Conservation (phyloP, 352 stramenopile genomes). For the Pythium periplocum region DNA sequence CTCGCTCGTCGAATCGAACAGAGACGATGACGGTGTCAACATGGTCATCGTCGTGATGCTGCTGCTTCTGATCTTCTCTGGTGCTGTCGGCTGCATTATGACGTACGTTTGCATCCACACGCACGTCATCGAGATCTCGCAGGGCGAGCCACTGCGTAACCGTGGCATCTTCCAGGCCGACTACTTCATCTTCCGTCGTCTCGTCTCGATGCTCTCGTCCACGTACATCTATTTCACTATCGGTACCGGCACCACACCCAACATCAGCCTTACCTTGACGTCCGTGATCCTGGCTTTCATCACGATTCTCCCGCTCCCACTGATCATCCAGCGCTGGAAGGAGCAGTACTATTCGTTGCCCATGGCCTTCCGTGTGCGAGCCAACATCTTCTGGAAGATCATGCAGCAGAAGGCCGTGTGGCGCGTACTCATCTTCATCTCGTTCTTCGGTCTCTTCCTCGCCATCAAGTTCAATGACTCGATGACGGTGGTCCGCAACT, state of each 20-base stretch:
- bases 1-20: slow-evolving; percentile 31
- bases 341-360: slow-evolving; percentile 62
- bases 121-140: slow-evolving; percentile 55
- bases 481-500: slow-evolving; percentile 29
- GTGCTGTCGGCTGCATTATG: slow-evolving; percentile 61
- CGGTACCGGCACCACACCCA: slow-evolving; percentile 25
- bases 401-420: slow-evolving; percentile 75
- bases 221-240: slow-evolving; percentile 47
- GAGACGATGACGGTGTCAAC: slow-evolving; percentile 20
- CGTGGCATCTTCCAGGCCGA: slow-evolving; percentile 48
- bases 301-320: slow-evolving; percentile 38
- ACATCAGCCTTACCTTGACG: slow-evolving; percentile 32
- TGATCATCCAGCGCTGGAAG: slow-evolving; percentile 53
- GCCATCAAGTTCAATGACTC: slow-evolving; percentile 52
- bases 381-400: slow-evolving; percentile 68
- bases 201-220: slow-evolving; percentile 45
- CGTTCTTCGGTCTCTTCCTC: slow-evolving; percentile 53
- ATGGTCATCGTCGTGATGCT: slow-evolving; percentile 25
- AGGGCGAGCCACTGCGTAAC: slow-evolving; percentile 51
- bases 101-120: slow-evolving; percentile 62
- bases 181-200: slow-evolving; percentile 60
- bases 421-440: slow-evolving; percentile 60
- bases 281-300: slow-evolving; percentile 52
- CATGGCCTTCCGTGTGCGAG: slow-evolving; percentile 53
- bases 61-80: slow-evolving; percentile 34